Percentiles rank a stretch among this genome's conserved stretches.
phyloP scores from a whole-genome alignment of 768 basidiomycete genomes.

The Mycena galericulata region DNA sequence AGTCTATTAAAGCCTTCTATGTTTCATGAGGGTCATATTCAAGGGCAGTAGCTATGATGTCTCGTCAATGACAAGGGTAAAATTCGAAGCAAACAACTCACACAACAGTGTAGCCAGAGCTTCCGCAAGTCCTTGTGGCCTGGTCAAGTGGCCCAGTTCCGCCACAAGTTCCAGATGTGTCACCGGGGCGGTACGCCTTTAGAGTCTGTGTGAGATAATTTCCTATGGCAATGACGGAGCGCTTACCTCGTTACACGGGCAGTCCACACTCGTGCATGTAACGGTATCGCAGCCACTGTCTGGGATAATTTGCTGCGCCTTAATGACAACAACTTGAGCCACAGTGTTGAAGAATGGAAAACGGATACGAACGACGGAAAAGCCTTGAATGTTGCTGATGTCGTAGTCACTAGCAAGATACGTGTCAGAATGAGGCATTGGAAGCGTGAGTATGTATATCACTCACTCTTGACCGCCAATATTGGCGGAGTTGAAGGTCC shows the following conservation, averaged over 20 bases:
- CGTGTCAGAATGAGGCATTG: not conserved
- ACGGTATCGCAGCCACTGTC: not conserved
- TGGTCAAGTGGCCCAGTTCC: conserved; percentile 20
- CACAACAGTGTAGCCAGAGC: conserved; percentile 13
- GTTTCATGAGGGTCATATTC: too few relatives aligned
- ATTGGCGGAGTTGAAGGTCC: conserved; percentile 11
- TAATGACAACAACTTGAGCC: not conserved
- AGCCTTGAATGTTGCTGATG: conserved; percentile 22
- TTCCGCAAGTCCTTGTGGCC: conserved; percentile 2
- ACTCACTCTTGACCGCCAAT: conserved; percentile 15
- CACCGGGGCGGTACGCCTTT: conserved; percentile 14
- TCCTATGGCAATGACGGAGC: too few relatives aligned
- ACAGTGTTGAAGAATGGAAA: not conserved
- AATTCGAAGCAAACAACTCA: not conserved
- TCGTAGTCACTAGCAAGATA: conserved; percentile 12
- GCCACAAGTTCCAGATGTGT: conserved; percentile 18
- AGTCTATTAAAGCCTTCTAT: too few relatives aligned
- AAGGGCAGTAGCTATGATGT: conserved; percentile 1
- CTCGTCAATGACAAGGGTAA: not conserved
- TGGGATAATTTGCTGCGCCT: conserved; percentile 14
- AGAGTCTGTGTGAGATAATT: not conserved
- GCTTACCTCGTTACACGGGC: conserved; percentile 7
- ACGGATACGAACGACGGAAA: not conserved
- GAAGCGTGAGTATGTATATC: not conserved
- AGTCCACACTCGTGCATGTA: not conserved